A percentile compares a stretch with the other conserved stretches of the same genome.
phyloP scores from a whole-genome alignment of 2,329 filamentous ascomycete genomes.

The Stachybotrys chartarum region DNA sequence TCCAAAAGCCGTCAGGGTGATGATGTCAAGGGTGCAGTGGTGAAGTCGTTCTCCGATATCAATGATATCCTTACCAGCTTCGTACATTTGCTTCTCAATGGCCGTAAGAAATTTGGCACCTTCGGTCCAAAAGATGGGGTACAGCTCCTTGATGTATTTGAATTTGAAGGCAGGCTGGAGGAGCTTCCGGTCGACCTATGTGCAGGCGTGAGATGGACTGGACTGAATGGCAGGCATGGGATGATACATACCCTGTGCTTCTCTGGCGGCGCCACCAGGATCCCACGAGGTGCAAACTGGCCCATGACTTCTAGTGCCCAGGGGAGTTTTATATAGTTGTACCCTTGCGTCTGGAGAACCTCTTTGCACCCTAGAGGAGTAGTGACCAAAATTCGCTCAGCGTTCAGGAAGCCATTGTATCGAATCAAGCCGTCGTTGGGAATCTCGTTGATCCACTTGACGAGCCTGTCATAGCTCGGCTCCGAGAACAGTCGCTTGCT shows the following conservation, averaged over 20 bases:
- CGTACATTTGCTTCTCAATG: conserved; percentile 5
- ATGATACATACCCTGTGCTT: conserved; percentile 4
- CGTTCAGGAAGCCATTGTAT: neutral
- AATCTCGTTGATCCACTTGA: conserved; percentile 5
- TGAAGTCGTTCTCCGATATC: conserved; percentile 42
- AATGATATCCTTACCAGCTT: conserved; percentile 18
- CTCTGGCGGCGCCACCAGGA: conserved; percentile 5
- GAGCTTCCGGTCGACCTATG: conserved; percentile 6
- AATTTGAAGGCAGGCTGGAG: conserved; percentile 4
- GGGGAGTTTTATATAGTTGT: conserved; percentile 8
- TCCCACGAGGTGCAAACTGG: conserved; percentile 4
- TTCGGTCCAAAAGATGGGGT: conserved; percentile 1
- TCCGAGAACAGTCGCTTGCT: conserved; percentile 3
- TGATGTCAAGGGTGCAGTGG: conserved; percentile 36
- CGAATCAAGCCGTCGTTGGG: conserved; percentile 1
- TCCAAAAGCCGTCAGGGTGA: conserved; percentile 36
- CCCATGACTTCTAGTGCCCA: conserved; percentile 8
- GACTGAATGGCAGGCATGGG: neutral
- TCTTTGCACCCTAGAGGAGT: conserved; percentile 1
- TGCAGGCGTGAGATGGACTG: neutral
- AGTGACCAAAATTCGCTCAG: neutral
- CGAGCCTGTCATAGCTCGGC: conserved; percentile 4
- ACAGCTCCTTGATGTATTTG: conserved; percentile 2
- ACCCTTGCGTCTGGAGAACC: conserved; percentile 1
- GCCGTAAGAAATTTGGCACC: conserved; percentile 6